A percentile compares a stretch with the other conserved stretches of the same genome.
Evolutionary conservation across 768 basidiomycete genomes (phyloP).

Genomic region (Podaxis sp.): DNA sequence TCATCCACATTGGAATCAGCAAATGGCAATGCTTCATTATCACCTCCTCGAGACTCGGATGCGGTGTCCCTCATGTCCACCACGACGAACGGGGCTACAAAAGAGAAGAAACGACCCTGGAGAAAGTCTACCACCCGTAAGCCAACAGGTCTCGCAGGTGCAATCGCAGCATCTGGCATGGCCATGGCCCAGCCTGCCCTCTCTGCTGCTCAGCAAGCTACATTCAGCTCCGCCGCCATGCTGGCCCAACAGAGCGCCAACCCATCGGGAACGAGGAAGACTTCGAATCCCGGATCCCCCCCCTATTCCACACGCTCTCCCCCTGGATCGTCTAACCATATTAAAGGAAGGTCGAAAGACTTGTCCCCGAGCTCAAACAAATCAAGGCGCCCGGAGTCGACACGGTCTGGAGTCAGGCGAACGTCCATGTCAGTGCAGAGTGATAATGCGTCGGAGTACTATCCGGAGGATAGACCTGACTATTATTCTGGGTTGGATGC

Average conservation of each 20-base stretch:
- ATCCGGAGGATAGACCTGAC: constrained; percentile 30
- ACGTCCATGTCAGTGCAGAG: constrained; percentile 26
- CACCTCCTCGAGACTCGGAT: constrained; percentile 22
- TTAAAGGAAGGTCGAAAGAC: constrained; percentile 22
- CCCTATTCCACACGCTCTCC: constrained; percentile 28
- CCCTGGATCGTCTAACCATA: constrained; percentile 20
- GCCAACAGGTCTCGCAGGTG: constrained; percentile 63
- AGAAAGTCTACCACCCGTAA: constrained; percentile 42
- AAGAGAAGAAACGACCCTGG: constrained; percentile 44
- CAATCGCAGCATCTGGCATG: constrained; percentile 64
- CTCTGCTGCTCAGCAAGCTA: constrained; percentile 44
- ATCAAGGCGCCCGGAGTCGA: constrained; percentile 19
- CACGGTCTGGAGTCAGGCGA: constrained; percentile 16
- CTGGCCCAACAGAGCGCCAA: constrained; percentile 1
- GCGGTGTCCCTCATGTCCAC: constrained; percentile 25
- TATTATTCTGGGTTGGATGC: constrained; percentile 40
- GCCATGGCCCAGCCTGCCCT: constrained; percentile 62
- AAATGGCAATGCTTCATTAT: constrained; percentile 12
- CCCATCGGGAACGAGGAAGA: constrained; percentile 11
- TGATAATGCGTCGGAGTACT: constrained; percentile 33
- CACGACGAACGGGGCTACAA: constrained; percentile 19
- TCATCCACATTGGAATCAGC: constrained; percentile 13
- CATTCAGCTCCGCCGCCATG: constrained; percentile 5
- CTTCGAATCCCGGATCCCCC: constrained; percentile 18
- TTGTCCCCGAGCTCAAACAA: constrained; percentile 31